phyloP scores from a whole-genome alignment of 2,329 filamentous ascomycete genomes.

The Aspergillus novofumigatus region DNA sequence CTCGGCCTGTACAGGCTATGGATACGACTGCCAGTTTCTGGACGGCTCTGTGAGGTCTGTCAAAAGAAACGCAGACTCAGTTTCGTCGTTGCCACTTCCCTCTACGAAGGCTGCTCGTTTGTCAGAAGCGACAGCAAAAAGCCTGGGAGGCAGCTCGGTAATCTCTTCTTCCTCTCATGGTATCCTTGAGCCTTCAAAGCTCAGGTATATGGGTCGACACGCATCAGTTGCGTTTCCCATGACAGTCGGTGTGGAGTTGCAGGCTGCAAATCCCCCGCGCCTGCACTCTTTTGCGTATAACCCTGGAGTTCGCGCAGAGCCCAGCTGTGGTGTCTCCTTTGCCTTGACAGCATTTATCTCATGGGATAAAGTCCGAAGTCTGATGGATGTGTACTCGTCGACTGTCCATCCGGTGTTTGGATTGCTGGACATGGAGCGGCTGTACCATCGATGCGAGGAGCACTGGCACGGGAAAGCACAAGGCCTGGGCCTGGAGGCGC shows the following conservation, averaged over 20 bases:
- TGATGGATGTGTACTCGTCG: slow-evolving; percentile 27
- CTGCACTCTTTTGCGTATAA: slow-evolving; percentile 38
- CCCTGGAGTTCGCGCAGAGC: slow-evolving; percentile 27
- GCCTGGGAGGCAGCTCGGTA: background rate
- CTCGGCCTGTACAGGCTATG: slow-evolving; percentile 24
- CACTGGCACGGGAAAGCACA: slow-evolving; percentile 26
- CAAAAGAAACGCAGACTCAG: background rate
- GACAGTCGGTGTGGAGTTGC: slow-evolving; percentile 28
- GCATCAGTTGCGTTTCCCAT: slow-evolving; percentile 32
- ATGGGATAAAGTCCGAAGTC: slow-evolving; percentile 20
- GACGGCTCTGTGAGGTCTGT: background rate
- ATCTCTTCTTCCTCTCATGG: slow-evolving; percentile 15
- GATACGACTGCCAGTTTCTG: slow-evolving; percentile 26
- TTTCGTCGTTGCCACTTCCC: background rate
- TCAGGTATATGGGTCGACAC: slow-evolving; percentile 27
- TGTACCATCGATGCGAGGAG: slow-evolving; percentile 19
- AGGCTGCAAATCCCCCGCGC: slow-evolving; percentile 29
- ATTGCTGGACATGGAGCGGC: slow-evolving; percentile 25
- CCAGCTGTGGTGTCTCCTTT: slow-evolving; percentile 16
- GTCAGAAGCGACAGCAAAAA: background rate
- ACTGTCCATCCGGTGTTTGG: slow-evolving; percentile 31
- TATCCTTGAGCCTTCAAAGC: slow-evolving; percentile 27
- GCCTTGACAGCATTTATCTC: slow-evolving; percentile 21
- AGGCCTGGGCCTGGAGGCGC: slow-evolving; percentile 29
- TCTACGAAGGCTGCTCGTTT: background rate